Conservation (phyloP, 2,329 filamentous ascomycete genomes). For the Colletotrichum sidae region DNA sequence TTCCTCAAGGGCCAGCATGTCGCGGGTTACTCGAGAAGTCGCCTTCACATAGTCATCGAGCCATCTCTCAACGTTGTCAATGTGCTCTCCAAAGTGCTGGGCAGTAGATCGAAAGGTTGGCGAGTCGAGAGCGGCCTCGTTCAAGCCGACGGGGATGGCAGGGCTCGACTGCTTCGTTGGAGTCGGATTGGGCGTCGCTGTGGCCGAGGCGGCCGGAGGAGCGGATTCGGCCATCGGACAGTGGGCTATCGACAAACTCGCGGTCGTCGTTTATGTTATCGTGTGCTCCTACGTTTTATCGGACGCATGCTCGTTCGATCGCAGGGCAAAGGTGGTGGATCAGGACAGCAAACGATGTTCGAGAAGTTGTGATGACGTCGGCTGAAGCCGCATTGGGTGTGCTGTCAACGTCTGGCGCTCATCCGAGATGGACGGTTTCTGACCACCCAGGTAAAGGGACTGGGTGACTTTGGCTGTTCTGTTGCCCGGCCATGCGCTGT, state of each 20-base stretch:
- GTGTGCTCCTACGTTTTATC: conserved; percentile 8
- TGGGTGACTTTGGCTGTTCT: not conserved
- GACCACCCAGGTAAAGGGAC: not conserved
- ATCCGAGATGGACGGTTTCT: conserved; percentile 7
- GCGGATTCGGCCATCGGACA: conserved; percentile 35
- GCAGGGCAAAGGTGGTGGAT: not conserved
- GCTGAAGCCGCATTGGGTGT: conserved; percentile 23
- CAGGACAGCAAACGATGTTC: not conserved
- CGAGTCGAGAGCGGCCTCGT: conserved; percentile 96
- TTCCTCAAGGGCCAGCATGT: conserved; percentile 80
- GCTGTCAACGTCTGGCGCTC: conserved; percentile 34
- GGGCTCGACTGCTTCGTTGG: conserved; percentile 46
- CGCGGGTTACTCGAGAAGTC: conserved; percentile 67
- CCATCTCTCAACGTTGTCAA: conserved; percentile 93
- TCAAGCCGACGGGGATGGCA: conserved; percentile 81
- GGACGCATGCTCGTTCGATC: conserved; percentile 28
- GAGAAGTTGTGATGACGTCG: conserved; percentile 35
- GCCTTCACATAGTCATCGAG: conserved; percentile 73
- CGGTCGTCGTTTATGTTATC: conserved; percentile 21
- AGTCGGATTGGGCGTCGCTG: conserved; percentile 9
- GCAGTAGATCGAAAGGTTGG: conserved; percentile 92
- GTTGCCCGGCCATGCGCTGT: conserved; percentile 13
- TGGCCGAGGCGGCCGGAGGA: conserved; percentile 20
- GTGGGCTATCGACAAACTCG: not conserved
- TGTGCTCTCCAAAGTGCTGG: conserved; percentile 89